phyloP scores from a whole-genome alignment of 768 basidiomycete genomes.

The Agaricus bisporus region DNA sequence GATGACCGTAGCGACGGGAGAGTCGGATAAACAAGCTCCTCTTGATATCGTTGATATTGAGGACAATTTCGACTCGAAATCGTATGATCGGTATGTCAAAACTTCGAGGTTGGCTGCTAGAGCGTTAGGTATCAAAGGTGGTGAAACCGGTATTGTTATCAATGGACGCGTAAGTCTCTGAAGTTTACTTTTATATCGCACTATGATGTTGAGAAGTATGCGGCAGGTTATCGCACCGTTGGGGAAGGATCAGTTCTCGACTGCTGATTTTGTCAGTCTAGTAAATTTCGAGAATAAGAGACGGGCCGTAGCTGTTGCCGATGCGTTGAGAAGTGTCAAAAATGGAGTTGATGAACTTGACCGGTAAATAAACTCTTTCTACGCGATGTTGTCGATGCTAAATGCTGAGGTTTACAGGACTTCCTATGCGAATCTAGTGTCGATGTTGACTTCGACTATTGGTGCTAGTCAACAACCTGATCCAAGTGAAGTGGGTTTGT shows the following conservation, averaged over 20 bases:
- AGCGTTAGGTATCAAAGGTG: conserved; percentile 53
- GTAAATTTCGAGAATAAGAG: conserved; percentile 70
- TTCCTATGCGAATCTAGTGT: conserved; percentile 52
- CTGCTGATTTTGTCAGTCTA: conserved; percentile 69
- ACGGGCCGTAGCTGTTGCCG: conserved; percentile 61
- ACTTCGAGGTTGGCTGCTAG: conserved; percentile 43
- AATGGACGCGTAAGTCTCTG: conserved; percentile 73
- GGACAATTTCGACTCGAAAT: conserved; percentile 20
- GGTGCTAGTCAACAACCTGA: conserved; percentile 68
- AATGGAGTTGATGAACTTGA: conserved; percentile 24
- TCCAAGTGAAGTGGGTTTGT: conserved; percentile 64
- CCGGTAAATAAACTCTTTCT: conserved; percentile 10
- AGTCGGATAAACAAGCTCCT: conserved; percentile 30
- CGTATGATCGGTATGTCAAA: conserved; percentile 37
- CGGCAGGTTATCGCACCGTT: conserved; percentile 76
- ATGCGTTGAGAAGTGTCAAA: conserved; percentile 53
- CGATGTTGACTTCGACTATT: conserved; percentile 66
- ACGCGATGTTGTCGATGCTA: background rate
- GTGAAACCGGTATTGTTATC: conserved; percentile 58
- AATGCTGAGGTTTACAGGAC: conserved; percentile 29
- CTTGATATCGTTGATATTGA: conserved; percentile 27
- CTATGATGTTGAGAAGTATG: background rate
- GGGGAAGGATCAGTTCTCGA: conserved; percentile 45
- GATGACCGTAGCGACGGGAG: background rate
- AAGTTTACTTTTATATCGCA: background rate